Evolutionary conservation across 2,329 filamentous ascomycete genomes (phyloP).

Genomic region (Cercospora sp.): DNA sequence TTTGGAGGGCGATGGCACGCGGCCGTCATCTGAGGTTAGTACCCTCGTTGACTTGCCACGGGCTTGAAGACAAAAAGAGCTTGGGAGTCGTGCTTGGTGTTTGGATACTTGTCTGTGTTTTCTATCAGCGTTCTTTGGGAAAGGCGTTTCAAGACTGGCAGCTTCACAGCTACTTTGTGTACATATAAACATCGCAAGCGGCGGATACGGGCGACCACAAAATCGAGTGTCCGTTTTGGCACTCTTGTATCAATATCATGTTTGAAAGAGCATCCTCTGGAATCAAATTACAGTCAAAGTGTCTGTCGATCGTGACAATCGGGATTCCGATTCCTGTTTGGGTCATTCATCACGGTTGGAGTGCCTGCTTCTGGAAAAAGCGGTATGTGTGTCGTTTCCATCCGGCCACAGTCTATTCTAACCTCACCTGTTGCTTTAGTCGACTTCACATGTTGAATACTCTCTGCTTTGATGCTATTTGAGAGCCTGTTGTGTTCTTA

Average conservation of each 20-base stretch:
- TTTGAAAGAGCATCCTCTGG: background rate
- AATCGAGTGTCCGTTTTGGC: background rate
- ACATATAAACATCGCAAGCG: constrained; percentile 3
- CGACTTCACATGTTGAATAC: background rate
- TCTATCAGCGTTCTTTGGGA: background rate
- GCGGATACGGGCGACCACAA: background rate
- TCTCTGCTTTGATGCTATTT: background rate
- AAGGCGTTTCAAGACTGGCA: constrained; percentile 10
- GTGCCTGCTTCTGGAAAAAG: background rate
- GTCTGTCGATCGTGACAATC: background rate
- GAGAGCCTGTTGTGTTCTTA: background rate
- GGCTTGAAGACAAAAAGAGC: background rate
- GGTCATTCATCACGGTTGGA: constrained; percentile 7
- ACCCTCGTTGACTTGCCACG: constrained; percentile 16
- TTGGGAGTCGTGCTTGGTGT: background rate
- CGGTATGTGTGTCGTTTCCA: constrained; percentile 1
- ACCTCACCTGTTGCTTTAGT: constrained; percentile 9
- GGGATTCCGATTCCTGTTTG: constrained; percentile 8
- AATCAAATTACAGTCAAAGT: background rate
- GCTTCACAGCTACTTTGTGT: constrained; percentile 21
- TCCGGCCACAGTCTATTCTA: constrained; percentile 10
- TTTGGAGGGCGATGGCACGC: constrained; percentile 22
- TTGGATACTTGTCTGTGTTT: background rate
- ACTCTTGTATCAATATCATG: background rate
- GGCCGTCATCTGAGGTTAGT: constrained; percentile 17